Percentiles rank a stretch among this genome's conserved stretches.
phyloP scores from a whole-genome alignment of 2,329 filamentous ascomycete genomes.

The Aspergillus novofumigatus region DNA sequence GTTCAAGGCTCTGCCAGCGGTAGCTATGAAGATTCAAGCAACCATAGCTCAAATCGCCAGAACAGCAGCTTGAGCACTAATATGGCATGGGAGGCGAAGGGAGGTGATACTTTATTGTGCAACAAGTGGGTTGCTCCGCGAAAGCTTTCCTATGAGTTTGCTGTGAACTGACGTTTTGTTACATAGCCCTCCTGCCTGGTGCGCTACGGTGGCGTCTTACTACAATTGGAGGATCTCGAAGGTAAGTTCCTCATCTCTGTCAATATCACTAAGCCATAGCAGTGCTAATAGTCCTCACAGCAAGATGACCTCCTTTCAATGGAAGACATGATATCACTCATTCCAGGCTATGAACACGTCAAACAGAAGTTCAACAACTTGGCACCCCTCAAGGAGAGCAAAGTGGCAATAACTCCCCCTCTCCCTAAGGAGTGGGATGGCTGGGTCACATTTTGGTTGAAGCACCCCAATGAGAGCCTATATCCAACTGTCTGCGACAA shows the following conservation, averaged over 20 bases:
- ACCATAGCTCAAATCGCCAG: background rate
- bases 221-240: constrained; percentile 6
- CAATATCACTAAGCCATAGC: too few species aligned
- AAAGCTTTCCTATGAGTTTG: background rate
- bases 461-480: too few species aligned
- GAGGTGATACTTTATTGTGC: constrained; percentile 8
- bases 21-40: background rate
- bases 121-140: constrained; percentile 4
- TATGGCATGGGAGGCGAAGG: constrained; percentile 7
- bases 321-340: constrained; percentile 3
- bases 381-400: too few species aligned
- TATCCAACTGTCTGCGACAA: too few species aligned
- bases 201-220: constrained; percentile 3
- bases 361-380: background rate
- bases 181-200: constrained; percentile 5
- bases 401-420: too few species aligned
- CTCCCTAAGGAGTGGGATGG: too few species aligned
- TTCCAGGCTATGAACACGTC: background rate
- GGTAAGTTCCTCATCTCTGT: background rate
- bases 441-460: too few species aligned
- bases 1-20: constrained; percentile 4
- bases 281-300: background rate
- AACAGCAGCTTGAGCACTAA: background rate
- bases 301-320: constrained; percentile 4
- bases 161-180: background rate